Conservation (phyloP, 2,329 filamentous ascomycete genomes). For the Aspergillus texensis region DNA sequence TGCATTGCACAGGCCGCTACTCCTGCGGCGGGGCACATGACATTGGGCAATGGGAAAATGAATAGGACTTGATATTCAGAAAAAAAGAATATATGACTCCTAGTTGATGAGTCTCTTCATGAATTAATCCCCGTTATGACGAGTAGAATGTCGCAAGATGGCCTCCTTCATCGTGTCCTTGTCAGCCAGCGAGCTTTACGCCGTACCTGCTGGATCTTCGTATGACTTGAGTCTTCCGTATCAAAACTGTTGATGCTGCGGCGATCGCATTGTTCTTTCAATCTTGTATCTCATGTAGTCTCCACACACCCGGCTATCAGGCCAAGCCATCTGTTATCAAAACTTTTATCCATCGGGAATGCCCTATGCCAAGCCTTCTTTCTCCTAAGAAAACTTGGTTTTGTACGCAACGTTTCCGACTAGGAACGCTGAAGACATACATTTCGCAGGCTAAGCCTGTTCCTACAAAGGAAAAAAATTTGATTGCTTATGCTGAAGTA, state of each 20-base stretch:
- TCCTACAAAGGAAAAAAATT: background rate
- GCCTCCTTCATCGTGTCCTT: background rate
- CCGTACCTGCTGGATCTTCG: background rate
- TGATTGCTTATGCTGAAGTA: background rate
- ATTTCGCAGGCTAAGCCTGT: background rate
- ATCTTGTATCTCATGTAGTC: background rate
- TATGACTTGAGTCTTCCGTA: background rate
- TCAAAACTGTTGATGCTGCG: background rate
- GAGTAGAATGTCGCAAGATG: background rate
- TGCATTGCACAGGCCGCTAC: slow-evolving; percentile 41
- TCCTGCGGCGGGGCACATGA: slow-evolving; percentile 39
- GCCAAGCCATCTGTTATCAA: background rate
- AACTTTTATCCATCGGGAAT: too few relatives aligned
- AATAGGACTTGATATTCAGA: slow-evolving; percentile 46
- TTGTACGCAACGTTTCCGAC: background rate
- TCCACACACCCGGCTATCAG: background rate
- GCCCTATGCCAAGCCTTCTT: background rate
- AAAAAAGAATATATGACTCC: slow-evolving; percentile 41
- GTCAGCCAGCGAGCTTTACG: background rate
- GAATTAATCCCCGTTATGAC: slow-evolving; percentile 17
- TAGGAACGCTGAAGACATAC: background rate
- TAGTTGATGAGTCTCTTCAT: slow-evolving; percentile 37
- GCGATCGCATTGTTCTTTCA: background rate
- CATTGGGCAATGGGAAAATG: slow-evolving; percentile 45
- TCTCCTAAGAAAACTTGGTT: background rate